These are phyloP conservation scores for Westerdykella ornata DNA, from an alignment of 2,329 filamentous ascomycete species.

Conservation along the genomic window DNA sequence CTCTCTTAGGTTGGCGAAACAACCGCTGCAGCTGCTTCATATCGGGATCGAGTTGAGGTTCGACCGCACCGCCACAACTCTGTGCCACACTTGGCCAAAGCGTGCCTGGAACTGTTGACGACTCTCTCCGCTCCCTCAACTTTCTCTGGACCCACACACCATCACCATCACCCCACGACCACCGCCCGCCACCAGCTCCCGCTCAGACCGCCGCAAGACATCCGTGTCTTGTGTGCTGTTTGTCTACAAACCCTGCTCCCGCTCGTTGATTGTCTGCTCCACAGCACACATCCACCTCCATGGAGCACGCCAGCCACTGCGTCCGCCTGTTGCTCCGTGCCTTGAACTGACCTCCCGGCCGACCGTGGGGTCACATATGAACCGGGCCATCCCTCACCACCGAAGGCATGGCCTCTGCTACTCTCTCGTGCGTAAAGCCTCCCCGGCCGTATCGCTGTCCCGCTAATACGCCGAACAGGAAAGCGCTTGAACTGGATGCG, in stretches of 20 bases:
- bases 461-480: conserved; percentile 19
- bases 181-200: conserved; percentile 9
- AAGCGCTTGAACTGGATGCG: conserved; percentile 44
- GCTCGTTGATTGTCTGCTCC: conserved; percentile 27
- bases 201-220: conserved; percentile 8
- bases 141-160: conserved; percentile 3
- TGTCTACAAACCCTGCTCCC: conserved; percentile 12
- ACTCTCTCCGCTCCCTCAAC: conserved; percentile 4
- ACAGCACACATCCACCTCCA: conserved; percentile 36
- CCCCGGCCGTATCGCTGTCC: conserved; percentile 1
- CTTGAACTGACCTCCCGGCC: conserved; percentile 52
- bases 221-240: conserved; percentile 20
- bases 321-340: conserved; percentile 45
- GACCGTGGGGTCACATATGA: conserved; percentile 47
- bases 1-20: too few relatives aligned
- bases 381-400: conserved; percentile 17
- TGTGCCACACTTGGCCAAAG: too few relatives aligned
- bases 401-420: conserved; percentile 42
- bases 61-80: too few relatives aligned
- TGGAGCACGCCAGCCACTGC: conserved; percentile 50
- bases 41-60: background rate
- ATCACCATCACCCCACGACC: conserved; percentile 5
- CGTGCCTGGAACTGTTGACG: background rate
- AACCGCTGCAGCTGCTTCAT: too few relatives aligned
- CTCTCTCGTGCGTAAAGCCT: conserved; percentile 48